Evolutionary conservation across 306 rosid genomes (phyloP).

Genomic region (Prosopis cineraria): DNA sequence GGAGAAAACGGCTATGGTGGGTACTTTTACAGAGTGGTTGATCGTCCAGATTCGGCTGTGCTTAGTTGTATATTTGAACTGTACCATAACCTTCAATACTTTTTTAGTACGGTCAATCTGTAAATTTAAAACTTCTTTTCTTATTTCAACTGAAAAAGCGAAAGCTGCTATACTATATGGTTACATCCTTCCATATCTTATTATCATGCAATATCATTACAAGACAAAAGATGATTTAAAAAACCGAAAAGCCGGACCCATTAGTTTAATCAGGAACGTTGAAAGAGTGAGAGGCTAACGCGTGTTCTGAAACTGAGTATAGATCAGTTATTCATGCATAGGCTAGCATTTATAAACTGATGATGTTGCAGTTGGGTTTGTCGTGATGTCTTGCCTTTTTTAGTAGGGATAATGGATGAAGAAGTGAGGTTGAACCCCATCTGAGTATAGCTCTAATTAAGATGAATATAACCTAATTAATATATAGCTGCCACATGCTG

Average conservation of each 20-base stretch:
- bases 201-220: not conserved
- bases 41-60: slow-evolving; percentile 34
- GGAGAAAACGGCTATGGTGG: not conserved
- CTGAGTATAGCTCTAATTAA: not conserved
- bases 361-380: not conserved
- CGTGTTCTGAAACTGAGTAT: not conserved
- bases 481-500: not conserved
- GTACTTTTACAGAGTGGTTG: not conserved
- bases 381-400: not conserved
- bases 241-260: not conserved
- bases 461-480: too few species aligned
- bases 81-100: slow-evolving; percentile 35
- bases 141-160: not conserved
- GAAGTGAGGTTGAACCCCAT: too few species aligned
- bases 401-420: not conserved
- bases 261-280: not conserved
- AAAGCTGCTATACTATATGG: not conserved
- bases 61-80: slow-evolving; percentile 28
- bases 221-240: not conserved
- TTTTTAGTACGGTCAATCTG: slow-evolving; percentile 39
- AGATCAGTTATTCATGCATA: not conserved
- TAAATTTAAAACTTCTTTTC: not conserved
- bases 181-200: too few species aligned
- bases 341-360: not conserved
- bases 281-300: not conserved